Percentiles rank a stretch among this genome's conserved stretches.
These are phyloP conservation scores for Globisporangium rhizosaccharum DNA, from an alignment of 352 stramenopile genomes.

Conservation along the genomic window DNA sequence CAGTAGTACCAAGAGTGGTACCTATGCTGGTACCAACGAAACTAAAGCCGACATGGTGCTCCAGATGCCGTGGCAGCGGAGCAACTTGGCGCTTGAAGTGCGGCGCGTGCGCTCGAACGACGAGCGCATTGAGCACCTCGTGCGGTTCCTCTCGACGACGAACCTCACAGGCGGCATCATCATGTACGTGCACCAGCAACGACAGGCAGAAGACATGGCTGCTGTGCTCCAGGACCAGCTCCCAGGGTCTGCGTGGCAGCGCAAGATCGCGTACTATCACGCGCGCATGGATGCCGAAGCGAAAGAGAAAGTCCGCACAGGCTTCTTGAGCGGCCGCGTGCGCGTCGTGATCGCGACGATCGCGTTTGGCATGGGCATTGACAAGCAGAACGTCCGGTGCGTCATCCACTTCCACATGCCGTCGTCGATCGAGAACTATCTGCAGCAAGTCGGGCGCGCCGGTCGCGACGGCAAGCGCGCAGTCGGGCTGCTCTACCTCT, in stretches of 20 bases:
- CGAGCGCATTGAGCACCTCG: constrained; percentile 37
- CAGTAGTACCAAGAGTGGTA: neutral
- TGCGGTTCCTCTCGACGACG: constrained; percentile 22
- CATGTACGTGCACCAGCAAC: constrained; percentile 82
- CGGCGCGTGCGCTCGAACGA: constrained; percentile 51
- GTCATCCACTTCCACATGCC: constrained; percentile 98
- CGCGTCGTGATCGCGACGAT: constrained; percentile 95
- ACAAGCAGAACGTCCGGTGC: constrained; percentile 96
- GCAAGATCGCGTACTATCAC: constrained; percentile 88
- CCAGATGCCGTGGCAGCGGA: constrained; percentile 71
- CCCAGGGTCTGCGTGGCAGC: constrained; percentile 19
- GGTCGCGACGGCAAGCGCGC: constrained; percentile 91
- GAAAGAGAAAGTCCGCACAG: constrained; percentile 69
- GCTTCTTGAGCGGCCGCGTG: constrained; percentile 87
- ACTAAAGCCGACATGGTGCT: constrained; percentile 40
- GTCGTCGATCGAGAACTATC: constrained; percentile 97
- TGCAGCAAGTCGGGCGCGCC: constrained; percentile 95
- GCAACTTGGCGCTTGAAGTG: constrained; percentile 58
- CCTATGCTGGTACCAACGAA: neutral
- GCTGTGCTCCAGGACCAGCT: constrained; percentile 57
- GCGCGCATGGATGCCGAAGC: constrained; percentile 85
- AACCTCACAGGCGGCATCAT: constrained; percentile 49
- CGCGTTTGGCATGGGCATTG: constrained; percentile 98
- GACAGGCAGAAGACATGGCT: constrained; percentile 67
- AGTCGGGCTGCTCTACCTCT: constrained; percentile 51